A percentile compares a stretch with the other conserved stretches of the same genome.
Conservation (phyloP, 2,329 filamentous ascomycete species). For the Fusarium aywerte region DNA sequence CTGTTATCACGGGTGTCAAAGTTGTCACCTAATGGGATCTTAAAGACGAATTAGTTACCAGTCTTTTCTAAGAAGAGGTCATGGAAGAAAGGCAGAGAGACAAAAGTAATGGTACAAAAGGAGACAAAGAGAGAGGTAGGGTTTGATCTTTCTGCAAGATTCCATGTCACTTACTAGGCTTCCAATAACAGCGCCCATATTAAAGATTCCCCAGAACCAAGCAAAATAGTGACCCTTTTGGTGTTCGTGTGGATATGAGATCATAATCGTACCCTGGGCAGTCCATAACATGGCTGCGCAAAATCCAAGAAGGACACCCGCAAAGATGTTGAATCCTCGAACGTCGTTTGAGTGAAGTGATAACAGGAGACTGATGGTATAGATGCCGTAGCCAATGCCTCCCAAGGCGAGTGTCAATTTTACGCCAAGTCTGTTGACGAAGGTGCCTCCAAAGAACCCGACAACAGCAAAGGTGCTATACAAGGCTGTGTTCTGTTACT, state of each 20-base stretch:
- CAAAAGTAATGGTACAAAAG: too few relatives aligned
- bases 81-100: too few relatives aligned
- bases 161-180: slow-evolving; percentile 64
- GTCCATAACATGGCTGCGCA: slow-evolving; percentile 86
- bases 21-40: slow-evolving; percentile 57
- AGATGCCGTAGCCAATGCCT: slow-evolving; percentile 79
- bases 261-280: slow-evolving; percentile 86
- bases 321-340: slow-evolving; percentile 64
- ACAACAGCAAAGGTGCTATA: slow-evolving; percentile 76
- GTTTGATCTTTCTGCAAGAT: too few relatives aligned
- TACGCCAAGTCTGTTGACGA: slow-evolving; percentile 80
- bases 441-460: slow-evolving; percentile 77
- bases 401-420: slow-evolving; percentile 74
- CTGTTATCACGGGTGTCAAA: slow-evolving; percentile 21
- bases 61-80: too few relatives aligned
- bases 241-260: slow-evolving; percentile 84
- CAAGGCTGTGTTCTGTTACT: slow-evolving; percentile 62
- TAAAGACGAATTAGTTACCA: too few relatives aligned
- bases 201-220: slow-evolving; percentile 95
- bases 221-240: slow-evolving; percentile 90
- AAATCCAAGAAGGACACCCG: slow-evolving; percentile 78
- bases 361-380: slow-evolving; percentile 71
- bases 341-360: slow-evolving; percentile 68
- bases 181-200: slow-evolving; percentile 88
- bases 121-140: too few relatives aligned